A percentile compares a stretch with the other conserved stretches of the same genome.
Evolutionary conservation across 2,329 filamentous ascomycete species (phyloP).

Genomic region (Hypoxylon sp.): DNA sequence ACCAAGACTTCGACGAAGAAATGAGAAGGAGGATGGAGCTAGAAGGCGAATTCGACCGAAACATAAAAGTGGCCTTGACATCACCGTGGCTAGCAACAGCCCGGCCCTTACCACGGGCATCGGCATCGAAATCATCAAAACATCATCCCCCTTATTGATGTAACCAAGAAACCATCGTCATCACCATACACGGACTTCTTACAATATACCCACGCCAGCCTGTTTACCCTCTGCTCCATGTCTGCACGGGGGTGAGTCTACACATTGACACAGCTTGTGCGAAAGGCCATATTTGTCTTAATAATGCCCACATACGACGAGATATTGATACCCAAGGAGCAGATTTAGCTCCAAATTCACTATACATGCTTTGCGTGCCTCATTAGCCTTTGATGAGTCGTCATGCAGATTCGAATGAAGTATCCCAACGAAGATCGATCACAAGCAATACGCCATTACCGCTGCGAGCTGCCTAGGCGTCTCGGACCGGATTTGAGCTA

Average conservation of each 20-base stretch:
- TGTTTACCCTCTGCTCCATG: not conserved
- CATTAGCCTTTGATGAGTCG: not conserved
- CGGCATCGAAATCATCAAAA: slow-evolving; percentile 13
- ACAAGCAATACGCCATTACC: not conserved
- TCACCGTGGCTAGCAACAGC: slow-evolving; percentile 28
- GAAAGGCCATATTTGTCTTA: not conserved
- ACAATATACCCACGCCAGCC: not conserved
- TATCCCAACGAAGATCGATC: not conserved
- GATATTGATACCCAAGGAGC: not conserved
- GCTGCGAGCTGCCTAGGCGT: not conserved
- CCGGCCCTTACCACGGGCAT: slow-evolving; percentile 13
- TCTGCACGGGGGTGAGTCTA: not conserved
- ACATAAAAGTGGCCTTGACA: slow-evolving; percentile 30
- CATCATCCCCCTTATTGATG: slow-evolving; percentile 22
- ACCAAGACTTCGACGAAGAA: slow-evolving; percentile 15
- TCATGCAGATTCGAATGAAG: not conserved
- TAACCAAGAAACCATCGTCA: not conserved
- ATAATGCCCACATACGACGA: not conserved
- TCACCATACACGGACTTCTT: not conserved
- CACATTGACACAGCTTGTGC: not conserved
- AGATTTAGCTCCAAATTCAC: not conserved
- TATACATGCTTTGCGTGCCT: slow-evolving; percentile 3
- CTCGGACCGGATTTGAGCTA: not conserved
- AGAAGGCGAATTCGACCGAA: slow-evolving; percentile 34
- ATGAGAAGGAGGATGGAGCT: slow-evolving; percentile 26